These are phyloP conservation scores for Schoenoplectus triqueter DNA, from an alignment of 202 grass and related monocot genomes.

Conservation along the genomic window DNA sequence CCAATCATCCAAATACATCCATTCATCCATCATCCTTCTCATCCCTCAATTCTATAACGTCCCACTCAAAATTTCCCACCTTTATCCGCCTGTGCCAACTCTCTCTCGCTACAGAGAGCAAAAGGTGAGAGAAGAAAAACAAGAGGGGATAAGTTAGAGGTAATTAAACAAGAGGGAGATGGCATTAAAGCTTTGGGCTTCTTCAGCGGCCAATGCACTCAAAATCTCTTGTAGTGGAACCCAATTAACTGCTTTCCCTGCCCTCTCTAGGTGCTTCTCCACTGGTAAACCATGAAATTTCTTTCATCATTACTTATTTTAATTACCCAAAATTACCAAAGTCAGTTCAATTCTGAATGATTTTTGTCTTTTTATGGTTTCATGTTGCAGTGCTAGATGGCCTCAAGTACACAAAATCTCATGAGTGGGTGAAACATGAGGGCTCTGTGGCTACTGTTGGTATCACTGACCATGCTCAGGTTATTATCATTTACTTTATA, in stretches of 20 bases:
- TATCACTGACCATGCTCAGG: conserved; percentile 80
- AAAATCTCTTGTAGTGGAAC: conserved; percentile 56
- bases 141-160: conserved; percentile 28
- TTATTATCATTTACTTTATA: background rate
- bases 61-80: conserved; percentile 34
- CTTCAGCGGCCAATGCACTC: conserved; percentile 88
- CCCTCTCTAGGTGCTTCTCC: conserved; percentile 77
- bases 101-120: conserved; percentile 16
- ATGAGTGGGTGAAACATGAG: conserved; percentile 73
- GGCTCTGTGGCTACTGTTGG: conserved; percentile 67
- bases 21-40: conserved; percentile 41
- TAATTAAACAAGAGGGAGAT: conserved; percentile 39
- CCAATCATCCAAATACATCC: conserved; percentile 61
- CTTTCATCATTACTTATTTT: background rate
- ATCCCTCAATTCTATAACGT: conserved; percentile 23
- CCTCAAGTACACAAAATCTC: conserved; percentile 58
- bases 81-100: conserved; percentile 32
- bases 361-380: conserved; percentile 4
- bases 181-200: conserved; percentile 83
- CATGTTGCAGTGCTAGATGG: conserved; percentile 58
- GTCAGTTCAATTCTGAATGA: background rate
- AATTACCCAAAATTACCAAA: background rate
- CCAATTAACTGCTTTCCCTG: conserved; percentile 47
- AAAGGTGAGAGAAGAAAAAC: background rate
- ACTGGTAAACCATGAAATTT: conserved; percentile 44